Percentiles rank a stretch among this genome's conserved stretches.
Conservation (phyloP, 208 protist species). For the Trypanosoma mega region DNA sequence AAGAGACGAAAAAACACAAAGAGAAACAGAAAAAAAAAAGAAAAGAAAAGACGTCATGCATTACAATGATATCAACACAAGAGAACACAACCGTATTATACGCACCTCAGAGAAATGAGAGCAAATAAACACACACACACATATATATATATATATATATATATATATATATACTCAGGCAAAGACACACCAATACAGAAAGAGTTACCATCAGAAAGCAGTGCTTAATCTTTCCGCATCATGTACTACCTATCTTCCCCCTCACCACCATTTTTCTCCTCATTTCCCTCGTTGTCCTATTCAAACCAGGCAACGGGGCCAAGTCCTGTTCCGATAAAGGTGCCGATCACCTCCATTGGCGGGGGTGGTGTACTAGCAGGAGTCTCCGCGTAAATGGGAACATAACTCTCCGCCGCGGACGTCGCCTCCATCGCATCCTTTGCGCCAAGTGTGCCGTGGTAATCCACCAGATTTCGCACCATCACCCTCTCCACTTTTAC, state of each 20-base stretch:
- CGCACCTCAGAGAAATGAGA: too few relatives aligned
- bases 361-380: conserved; percentile 1
- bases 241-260: too few relatives aligned
- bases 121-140: not conserved
- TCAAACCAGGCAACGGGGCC: conserved; percentile 79
- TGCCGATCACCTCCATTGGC: conserved; percentile 68
- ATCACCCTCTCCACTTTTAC: conserved; percentile 50
- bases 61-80: too few relatives aligned
- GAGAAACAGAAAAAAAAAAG: too few relatives aligned
- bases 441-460: conserved; percentile 12
- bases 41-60: too few relatives aligned
- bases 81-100: too few relatives aligned
- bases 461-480: conserved; percentile 33
- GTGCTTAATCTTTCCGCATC: too few relatives aligned
- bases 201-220: too few relatives aligned
- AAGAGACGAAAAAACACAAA: not conserved
- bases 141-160: conserved; percentile 20
- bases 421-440: conserved; percentile 11
- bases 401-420: not conserved
- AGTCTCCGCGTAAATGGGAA: not conserved
- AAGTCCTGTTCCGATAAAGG: conserved; percentile 69
- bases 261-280: too few relatives aligned
- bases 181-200: too few relatives aligned
- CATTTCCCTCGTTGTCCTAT: conserved; percentile 2
- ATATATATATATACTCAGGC: not conserved